Base-by-base conservation (phyloP, 352 stramenopile genomes). In the Aphanomyces stellatus region DNA sequence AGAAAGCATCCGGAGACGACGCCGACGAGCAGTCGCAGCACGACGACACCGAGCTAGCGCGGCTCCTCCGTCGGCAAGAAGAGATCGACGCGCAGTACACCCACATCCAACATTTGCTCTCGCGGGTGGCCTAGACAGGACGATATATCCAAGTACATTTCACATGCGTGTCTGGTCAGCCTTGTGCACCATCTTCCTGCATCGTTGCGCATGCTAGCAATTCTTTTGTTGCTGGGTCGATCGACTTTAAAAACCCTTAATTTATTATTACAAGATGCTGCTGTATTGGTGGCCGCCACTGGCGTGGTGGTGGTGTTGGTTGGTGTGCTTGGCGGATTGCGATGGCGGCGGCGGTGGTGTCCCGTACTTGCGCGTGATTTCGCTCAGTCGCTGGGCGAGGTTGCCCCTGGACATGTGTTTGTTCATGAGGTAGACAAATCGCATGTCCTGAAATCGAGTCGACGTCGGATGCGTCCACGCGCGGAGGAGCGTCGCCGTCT, bases 361-460 rank as follows among this genome's bases (percentile, higher is more conserved):
- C 42, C 33, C 37, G 37, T 41, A 53, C 48, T 67, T 67, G 19
- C 41, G 57, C 3, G 60, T 60, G 33, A 67, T 19, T 42, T 67
- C 60, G 34, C 37, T 41, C 55, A 93, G 70, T 22, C 84, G 82
- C 71, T 87, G 87, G 30, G 85, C 90, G 49, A 93, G 82, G 53
- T 89, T 81, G 17, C 81, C 76, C 19, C 81, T 80, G 60, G 83
- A 76, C 42, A 88, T 66, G 43, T 92, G 82, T 59, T 91, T 91
- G 70, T 93, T 93, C n/a, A 93, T 83, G 17, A 92, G 69, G 71
- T 93, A 93, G 24, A 93, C 85, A 51, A 93, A 93, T 61, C 91
- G 91, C 68, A 93, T 79, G 69, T 93, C 85, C 76, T 91, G 82
- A 46, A 93, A 93, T 49, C 76, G 71, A 51, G 91, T 78, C 11